Evolutionary conservation across 495 filamentous ascomycete genomes (phyloP).

Genomic region (Pyronema omphalodes): DNA sequence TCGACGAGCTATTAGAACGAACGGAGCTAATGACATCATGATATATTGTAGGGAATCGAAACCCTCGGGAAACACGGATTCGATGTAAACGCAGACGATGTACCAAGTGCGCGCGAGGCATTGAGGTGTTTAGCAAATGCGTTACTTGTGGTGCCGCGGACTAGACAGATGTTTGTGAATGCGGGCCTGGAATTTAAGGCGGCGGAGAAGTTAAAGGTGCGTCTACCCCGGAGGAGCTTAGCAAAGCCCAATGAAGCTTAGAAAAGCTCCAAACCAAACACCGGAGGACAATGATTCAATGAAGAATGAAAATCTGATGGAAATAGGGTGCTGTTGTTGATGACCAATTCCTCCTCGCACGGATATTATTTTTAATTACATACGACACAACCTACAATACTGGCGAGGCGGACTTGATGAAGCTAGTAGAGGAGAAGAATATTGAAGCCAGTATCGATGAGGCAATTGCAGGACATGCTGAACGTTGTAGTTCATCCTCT

Average conservation of each 20-base stretch:
- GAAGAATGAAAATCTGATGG: slow-evolving; percentile 5
- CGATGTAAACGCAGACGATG: slow-evolving; percentile 34
- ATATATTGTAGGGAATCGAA: slow-evolving; percentile 46
- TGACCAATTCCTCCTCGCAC: slow-evolving; percentile 70
- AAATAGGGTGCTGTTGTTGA: slow-evolving; percentile 51
- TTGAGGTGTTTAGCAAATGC: slow-evolving; percentile 78
- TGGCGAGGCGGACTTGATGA: slow-evolving; percentile 36
- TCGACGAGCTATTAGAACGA: no score
- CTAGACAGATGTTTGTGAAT: slow-evolving; percentile 65
- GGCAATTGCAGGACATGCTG: slow-evolving; percentile 53
- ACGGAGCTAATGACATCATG: no score
- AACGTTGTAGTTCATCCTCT: slow-evolving; percentile 30
- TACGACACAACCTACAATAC: slow-evolving; percentile 43
- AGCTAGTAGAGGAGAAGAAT: slow-evolving; percentile 48
- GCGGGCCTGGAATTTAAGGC: slow-evolving; percentile 52
- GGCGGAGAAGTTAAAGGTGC: slow-evolving; percentile 50
- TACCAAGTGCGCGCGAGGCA: slow-evolving; percentile 51
- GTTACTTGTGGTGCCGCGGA: slow-evolving; percentile 48
- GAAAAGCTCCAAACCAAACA: neutral
- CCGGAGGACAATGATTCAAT: neutral
- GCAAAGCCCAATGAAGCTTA: neutral
- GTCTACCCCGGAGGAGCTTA: neutral
- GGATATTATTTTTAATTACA: slow-evolving; percentile 72
- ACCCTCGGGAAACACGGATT: slow-evolving; percentile 56
- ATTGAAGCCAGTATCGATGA: slow-evolving; percentile 51